phyloP scores from a whole-genome alignment of 129 eudicot species.

The Oenanthe sinensis region DNA sequence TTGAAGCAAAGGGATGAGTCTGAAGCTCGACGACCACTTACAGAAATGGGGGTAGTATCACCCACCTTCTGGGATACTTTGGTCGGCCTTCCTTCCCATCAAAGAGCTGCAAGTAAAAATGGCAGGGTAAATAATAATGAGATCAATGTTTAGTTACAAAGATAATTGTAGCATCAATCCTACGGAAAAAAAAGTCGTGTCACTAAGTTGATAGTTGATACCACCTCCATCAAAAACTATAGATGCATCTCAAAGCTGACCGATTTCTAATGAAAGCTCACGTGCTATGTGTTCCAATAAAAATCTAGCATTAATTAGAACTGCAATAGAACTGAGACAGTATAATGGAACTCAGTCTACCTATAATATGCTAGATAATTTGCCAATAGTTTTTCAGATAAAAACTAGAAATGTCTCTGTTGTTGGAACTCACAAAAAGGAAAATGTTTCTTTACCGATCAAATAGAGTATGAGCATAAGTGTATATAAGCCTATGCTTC shows the following conservation, averaged over 20 bases:
- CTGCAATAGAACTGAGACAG: background rate
- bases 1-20: background rate
- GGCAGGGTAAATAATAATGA: background rate
- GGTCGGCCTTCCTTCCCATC: constrained; percentile 97
- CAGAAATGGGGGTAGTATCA: constrained; percentile 92
- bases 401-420: background rate
- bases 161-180: background rate
- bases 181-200: background rate
- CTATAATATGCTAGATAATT: background rate
- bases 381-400: background rate
- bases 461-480: background rate
- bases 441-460: background rate
- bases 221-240: background rate
- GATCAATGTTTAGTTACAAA: background rate
- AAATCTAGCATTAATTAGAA: background rate
- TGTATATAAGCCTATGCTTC: background rate
- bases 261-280: background rate
- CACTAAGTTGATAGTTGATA: background rate
- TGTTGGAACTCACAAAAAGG: background rate
- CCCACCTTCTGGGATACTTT: constrained; percentile 93
- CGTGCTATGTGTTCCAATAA: background rate
- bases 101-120: constrained; percentile 50
- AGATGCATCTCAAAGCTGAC: background rate
- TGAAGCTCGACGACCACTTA: constrained; percentile 7
- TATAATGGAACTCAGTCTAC: background rate